These are phyloP conservation scores for Trichosporon asahii DNA, from an alignment of 1,284 basidiomycete species.

Conservation along the genomic window DNA sequence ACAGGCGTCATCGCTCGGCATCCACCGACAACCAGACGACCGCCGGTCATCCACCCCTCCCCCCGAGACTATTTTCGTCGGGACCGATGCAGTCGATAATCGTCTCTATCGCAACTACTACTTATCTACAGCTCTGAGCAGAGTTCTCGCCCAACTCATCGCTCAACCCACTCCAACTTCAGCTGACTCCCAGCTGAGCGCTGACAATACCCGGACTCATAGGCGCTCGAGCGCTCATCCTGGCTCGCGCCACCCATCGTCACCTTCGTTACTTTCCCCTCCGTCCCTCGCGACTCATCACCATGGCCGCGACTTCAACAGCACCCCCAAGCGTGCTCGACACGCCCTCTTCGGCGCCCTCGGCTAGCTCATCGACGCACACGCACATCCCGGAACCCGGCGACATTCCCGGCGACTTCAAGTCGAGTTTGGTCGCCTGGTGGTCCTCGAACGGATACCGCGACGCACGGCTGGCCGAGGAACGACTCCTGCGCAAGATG, in stretches of 20 bases:
- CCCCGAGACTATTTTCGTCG: not conserved
- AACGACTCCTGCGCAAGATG: constrained; percentile 42
- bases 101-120: not conserved
- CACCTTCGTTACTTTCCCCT: not conserved
- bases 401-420: constrained; percentile 43
- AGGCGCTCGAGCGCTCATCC: not conserved
- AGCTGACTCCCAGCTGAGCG: not conserved
- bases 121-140: not conserved
- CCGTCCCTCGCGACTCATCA: not conserved
- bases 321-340: not conserved
- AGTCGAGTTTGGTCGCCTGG: constrained; percentile 43
- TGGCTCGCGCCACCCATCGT: not conserved
- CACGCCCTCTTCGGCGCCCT: not conserved
- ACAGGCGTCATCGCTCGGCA: constrained; percentile 1
- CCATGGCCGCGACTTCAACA: not conserved
- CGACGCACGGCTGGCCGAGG: constrained; percentile 43
- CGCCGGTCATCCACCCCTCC: not conserved
- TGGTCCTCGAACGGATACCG: constrained; percentile 46
- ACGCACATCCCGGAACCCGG: not conserved
- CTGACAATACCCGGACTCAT: not conserved
- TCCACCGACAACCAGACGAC: not conserved
- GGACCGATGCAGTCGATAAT: not conserved
- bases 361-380: not conserved
- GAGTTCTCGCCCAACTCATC: not conserved
- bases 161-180: too few relatives aligned